A percentile compares a stretch with the other conserved stretches of the same genome.
phyloP scores from a whole-genome alignment of 805 yeast species.

The Pichia insulana region DNA sequence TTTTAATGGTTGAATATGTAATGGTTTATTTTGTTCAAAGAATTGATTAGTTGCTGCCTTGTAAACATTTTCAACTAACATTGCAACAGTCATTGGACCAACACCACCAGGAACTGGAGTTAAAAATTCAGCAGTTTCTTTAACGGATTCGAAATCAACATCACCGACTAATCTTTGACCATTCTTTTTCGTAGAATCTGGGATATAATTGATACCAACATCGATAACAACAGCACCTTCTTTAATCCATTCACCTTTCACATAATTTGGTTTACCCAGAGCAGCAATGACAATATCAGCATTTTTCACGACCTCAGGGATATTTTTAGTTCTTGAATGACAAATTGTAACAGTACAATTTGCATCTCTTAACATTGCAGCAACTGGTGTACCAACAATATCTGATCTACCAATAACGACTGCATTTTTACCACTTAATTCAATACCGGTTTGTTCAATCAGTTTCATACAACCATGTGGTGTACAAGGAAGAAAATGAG shows the following conservation, averaged over 20 bases:
- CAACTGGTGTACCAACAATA: constrained; percentile 77
- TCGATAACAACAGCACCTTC: constrained; percentile 64
- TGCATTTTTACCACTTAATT: constrained; percentile 59
- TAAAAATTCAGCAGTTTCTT: constrained; percentile 47
- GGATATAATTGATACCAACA: constrained; percentile 74
- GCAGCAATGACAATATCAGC: constrained; percentile 80
- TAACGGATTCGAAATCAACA: constrained; percentile 54
- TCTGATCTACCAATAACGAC: constrained; percentile 81
- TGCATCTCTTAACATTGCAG: constrained; percentile 57
- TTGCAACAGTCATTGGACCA: constrained; percentile 88
- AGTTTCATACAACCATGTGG: constrained; percentile 73
- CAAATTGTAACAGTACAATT: constrained; percentile 72
- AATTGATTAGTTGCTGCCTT: constrained; percentile 50
- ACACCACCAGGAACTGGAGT: constrained; percentile 94
- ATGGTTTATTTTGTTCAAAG: constrained; percentile 15
- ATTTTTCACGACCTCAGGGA: constrained; percentile 37
- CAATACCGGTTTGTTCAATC: constrained; percentile 46
- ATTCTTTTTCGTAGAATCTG: constrained; percentile 55
- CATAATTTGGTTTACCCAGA: constrained; percentile 61
- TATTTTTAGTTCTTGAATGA: constrained; percentile 55
- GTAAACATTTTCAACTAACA: constrained; percentile 64
- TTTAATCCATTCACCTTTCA: constrained; percentile 70
- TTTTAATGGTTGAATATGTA: constrained; percentile 47
- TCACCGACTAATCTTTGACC: constrained; percentile 75
- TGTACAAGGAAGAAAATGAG: constrained; percentile 71